Base-by-base conservation (phyloP, 2,329 filamentous ascomycete species). In the Hysterium pulicare region DNA sequence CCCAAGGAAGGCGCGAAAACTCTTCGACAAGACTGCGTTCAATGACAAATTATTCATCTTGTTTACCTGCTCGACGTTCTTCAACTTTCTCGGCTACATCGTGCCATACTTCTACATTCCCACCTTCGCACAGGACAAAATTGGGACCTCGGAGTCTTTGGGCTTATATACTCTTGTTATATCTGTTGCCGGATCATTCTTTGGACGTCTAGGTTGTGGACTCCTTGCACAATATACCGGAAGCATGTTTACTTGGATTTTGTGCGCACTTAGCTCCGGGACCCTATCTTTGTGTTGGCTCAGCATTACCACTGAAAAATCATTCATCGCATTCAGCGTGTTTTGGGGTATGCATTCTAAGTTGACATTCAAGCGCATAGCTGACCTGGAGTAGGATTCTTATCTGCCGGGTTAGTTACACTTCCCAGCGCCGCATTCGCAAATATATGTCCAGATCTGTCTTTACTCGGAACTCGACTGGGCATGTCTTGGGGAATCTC, bases 71-170 rank as follows among this genome's bases (percentile, higher is more conserved):
- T 62, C 51, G 20, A 62, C 59, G 1, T 68, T 66, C 38, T 53
- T 54, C 22, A 62, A 54, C 3, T 68, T 66, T 31, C 47, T 68
- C 1, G 64, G 64, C 1, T 68, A 68, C 35, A 68, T 64, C 5
- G 53, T 65, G 0, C 63, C 63, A 1, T 68, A 65, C 38, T 66
- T 67, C 36, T 68, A 65, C 40, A 64, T 68, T 11, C 57, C 64
- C 2, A 61, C 60, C 3, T 68, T 59, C 43, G 61, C 62, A 2
- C 48, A 51, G 15, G 58, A 67, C 30, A 41, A 37, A 3, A 49
- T 68, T 7, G 62, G 58, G 0, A 53, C 52, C n/a, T 54, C 47
- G 2, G 55, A 64, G 36, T 62, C 20, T 45, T 54, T 9, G 58
- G 44, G 50, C 1, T 30, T 66, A 41, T 63, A 66, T 30, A 64